phyloP scores from a whole-genome alignment of 2,329 filamentous ascomycete species.

The Aspergillus hortae region DNA sequence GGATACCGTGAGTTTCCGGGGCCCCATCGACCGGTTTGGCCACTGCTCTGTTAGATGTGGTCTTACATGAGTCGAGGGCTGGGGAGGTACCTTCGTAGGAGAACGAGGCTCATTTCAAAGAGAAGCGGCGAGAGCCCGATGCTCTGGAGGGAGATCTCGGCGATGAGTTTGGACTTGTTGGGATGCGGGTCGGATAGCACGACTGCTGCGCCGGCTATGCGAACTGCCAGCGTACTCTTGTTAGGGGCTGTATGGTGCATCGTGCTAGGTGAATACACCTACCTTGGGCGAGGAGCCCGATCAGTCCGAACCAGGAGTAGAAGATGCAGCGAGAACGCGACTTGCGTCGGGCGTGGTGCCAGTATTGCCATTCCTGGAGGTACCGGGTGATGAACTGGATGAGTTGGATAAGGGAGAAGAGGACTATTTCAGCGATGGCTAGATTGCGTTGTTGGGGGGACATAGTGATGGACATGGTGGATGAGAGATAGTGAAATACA shows the following conservation, averaged over 20 bases:
- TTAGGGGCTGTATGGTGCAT: not conserved
- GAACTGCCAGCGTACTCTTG: conserved; percentile 13
- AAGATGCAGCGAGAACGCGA: conserved; percentile 15
- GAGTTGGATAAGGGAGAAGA: conserved; percentile 22
- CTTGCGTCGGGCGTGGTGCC: conserved; percentile 22
- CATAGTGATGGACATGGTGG: not conserved
- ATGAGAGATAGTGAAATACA: not conserved
- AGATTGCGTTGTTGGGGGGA: conserved; percentile 11
- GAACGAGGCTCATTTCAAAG: conserved; percentile 26
- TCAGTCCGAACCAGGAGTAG: conserved; percentile 26
- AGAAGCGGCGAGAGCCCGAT: conserved; percentile 28
- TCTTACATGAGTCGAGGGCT: not conserved
- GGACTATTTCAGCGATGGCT: conserved; percentile 21
- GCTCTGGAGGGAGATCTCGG: conserved; percentile 20
- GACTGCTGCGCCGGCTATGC: conserved; percentile 22
- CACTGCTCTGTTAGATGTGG: conserved; percentile 11
- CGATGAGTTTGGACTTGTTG: conserved; percentile 15
- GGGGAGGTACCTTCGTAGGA: conserved; percentile 20
- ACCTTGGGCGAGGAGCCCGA: conserved; percentile 25
- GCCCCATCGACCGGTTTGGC: conserved; percentile 23
- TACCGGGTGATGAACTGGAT: conserved; percentile 20
- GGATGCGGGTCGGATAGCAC: conserved; percentile 18
- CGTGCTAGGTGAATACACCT: too few species aligned
- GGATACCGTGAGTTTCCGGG: conserved; percentile 23
- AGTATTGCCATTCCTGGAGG: conserved; percentile 25